A percentile compares a stretch with the other conserved stretches of the same genome.
Conservation (phyloP, 2,329 filamentous ascomycete species). For the Fusarium albosuccineum region DNA sequence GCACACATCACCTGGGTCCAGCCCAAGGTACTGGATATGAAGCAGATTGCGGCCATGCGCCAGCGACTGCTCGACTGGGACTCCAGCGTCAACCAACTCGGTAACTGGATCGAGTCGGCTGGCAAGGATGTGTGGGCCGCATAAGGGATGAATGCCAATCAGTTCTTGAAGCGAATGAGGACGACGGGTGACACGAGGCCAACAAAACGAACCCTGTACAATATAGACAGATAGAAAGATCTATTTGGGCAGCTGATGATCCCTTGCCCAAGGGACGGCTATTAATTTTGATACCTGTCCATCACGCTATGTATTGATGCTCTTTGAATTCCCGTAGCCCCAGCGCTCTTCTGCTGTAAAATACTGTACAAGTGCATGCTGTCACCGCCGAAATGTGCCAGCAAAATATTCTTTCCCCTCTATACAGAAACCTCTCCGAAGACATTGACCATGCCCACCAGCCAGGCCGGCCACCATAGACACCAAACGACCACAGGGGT, state of each 20-base stretch:
- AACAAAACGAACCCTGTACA: slow-evolving; percentile 45
- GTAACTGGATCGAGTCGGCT: slow-evolving; percentile 95
- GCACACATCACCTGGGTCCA: slow-evolving; percentile 99
- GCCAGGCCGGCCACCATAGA: slow-evolving; percentile 95
- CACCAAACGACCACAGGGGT: slow-evolving; percentile 93
- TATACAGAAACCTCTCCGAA: slow-evolving; percentile 54
- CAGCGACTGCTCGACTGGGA: slow-evolving; percentile 93
- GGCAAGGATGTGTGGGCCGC: slow-evolving; percentile 97
- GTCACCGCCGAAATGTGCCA: background rate
- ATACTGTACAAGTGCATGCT: background rate
- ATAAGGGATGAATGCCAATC: slow-evolving; percentile 54
- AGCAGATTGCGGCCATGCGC: slow-evolving; percentile 94
- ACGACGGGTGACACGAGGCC: slow-evolving; percentile 13
- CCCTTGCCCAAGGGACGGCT: slow-evolving; percentile 38
- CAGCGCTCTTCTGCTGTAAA: background rate
- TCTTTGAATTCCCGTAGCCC: background rate
- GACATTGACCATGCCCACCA: slow-evolving; percentile 71
- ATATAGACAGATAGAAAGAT: slow-evolving; percentile 47
- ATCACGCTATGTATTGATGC: slow-evolving; percentile 11
- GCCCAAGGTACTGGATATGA: slow-evolving; percentile 96
- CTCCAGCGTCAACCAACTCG: slow-evolving; percentile 92
- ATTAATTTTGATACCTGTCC: slow-evolving; percentile 38
- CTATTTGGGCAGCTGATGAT: slow-evolving; percentile 36
- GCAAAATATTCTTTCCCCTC: background rate
- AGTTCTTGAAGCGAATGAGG: slow-evolving; percentile 4